phyloP scores from a whole-genome alignment of 257 asterid genomes.

The Fraxinus excelsior region DNA sequence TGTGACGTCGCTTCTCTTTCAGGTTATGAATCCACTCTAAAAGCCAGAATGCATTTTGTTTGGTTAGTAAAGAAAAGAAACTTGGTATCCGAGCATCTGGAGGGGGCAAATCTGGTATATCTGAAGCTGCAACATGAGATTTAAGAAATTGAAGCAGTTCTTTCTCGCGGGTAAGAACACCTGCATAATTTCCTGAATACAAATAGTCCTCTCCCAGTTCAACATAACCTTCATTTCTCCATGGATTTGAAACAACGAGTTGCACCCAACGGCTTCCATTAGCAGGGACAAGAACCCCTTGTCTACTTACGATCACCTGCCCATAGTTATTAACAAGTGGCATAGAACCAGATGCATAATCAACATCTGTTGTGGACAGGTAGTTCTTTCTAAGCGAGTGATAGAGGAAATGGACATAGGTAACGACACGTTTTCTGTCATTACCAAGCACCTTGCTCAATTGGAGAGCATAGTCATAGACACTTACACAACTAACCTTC shows the following conservation, averaged over 20 bases:
- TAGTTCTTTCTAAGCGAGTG: conserved; percentile 17
- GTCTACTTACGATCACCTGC: conserved; percentile 12
- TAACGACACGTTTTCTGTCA: conserved; percentile 23
- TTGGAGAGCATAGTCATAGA: conserved; percentile 21
- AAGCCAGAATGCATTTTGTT: conserved; percentile 33
- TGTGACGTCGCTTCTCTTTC: neutral
- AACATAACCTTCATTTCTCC: conserved; percentile 32
- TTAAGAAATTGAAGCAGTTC: conserved; percentile 31
- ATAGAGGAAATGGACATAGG: conserved; percentile 26
- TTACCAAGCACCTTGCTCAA: neutral
- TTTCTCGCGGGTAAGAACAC: conserved; percentile 15
- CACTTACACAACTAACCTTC: conserved; percentile 15
- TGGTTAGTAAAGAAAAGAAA: conserved; percentile 27
- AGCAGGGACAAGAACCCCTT: conserved; percentile 39
- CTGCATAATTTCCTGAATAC: conserved; percentile 32
- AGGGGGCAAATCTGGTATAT: conserved; percentile 36
- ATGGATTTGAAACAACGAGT: conserved; percentile 41
- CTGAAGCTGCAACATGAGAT: conserved; percentile 28
- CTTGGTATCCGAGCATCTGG: conserved; percentile 32
- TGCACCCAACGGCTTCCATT: conserved; percentile 39
- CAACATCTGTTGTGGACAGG: conserved; percentile 16
- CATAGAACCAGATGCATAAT: conserved; percentile 1
- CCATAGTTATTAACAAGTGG: conserved; percentile 35
- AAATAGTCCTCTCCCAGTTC: conserved; percentile 42
- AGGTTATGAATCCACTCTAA: conserved; percentile 30